Evolutionary conservation across 164 flowering plant species (phyloP).

Genomic region (Vitis labrusca): DNA sequence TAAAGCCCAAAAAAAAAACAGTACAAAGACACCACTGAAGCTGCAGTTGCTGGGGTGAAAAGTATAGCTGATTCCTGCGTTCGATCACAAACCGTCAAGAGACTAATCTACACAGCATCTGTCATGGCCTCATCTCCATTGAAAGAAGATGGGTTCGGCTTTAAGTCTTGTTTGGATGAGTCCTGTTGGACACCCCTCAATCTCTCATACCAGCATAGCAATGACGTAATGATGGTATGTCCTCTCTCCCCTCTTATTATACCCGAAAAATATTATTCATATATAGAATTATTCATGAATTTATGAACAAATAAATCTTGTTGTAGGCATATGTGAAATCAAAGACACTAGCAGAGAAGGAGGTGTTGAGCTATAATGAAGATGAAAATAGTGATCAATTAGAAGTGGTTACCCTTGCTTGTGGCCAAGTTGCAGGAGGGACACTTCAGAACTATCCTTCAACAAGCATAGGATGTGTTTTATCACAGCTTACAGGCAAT

Average conservation of each 20-base stretch:
- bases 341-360: conserved; percentile 25
- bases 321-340: conserved; percentile 18
- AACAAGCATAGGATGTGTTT: not conserved
- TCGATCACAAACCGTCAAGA: conserved; percentile 41
- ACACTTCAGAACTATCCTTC: conserved; percentile 8
- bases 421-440: conserved; percentile 23
- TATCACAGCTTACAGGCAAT: conserved; percentile 9
- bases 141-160: conserved; percentile 34
- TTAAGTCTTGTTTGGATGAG: conserved; percentile 12
- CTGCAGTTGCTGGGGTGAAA: conserved; percentile 19
- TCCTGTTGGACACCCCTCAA: conserved; percentile 22
- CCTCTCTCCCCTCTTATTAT: not conserved
- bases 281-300: no score
- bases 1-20: not conserved
- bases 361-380: conserved; percentile 16
- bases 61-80: conserved; percentile 41
- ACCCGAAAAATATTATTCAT: no score
- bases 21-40: conserved; percentile 13
- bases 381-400: not conserved
- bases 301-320: not conserved
- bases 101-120: conserved; percentile 53
- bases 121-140: conserved; percentile 37
- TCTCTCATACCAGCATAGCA: not conserved
- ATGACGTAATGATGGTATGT: not conserved
- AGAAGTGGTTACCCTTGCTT: conserved; percentile 19